Evolutionary conservation across 2,329 filamentous ascomycete species (phyloP), one percentile per base, ranked within the genome.

Genomic region (Epichloe aotearoae): DNA sequence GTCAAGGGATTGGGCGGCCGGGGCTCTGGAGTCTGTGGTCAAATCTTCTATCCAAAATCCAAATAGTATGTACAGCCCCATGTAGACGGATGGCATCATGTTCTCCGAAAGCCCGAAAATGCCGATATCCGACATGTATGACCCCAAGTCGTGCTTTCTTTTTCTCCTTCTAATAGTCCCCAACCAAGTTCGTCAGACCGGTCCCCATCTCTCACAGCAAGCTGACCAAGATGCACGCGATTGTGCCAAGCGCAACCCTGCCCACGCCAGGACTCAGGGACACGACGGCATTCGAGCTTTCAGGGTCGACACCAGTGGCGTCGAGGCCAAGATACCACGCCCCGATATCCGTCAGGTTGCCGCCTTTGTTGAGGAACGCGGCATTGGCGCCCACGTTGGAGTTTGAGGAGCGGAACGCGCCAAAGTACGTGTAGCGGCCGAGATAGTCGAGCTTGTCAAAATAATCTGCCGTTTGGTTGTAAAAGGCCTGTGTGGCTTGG

Each of bases 301-400:
- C 55, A 5, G 73, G 72, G 0, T 64, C 57, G 2, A 75, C 64
- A 1, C 73, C 74, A 2, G 73, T 77, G 1, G 69, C 70, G 12
- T 57, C 58, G 7, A 70, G 65, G 1, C 87, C 80, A n/a, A 93
- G 65, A 64, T 91, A 93, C 82, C 83, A 85, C 2, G 77, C 75
- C 0, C 87, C 87, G 56, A 91, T 84, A 57, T 88, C 80, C 1
- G 86, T 90, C 55, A 93, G 68, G 53, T 79, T 61, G 41, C 87
- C 87, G 15, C 78, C 72, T 41, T 77, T 70, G 59, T 80, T 83
- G 45, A 91, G 71, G 72, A 93, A 84, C 1, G 81, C 77, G 1
- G 75, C 80, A 54, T 89, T 87, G 3, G 81, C 73, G 0, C 87
- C 87, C 6, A 90, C 82, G 56, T 89, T 91, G 55, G 82, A 85